Base-by-base conservation (phyloP, 2,329 filamentous ascomycete species). In the Exophiala phaeomuriformis region DNA sequence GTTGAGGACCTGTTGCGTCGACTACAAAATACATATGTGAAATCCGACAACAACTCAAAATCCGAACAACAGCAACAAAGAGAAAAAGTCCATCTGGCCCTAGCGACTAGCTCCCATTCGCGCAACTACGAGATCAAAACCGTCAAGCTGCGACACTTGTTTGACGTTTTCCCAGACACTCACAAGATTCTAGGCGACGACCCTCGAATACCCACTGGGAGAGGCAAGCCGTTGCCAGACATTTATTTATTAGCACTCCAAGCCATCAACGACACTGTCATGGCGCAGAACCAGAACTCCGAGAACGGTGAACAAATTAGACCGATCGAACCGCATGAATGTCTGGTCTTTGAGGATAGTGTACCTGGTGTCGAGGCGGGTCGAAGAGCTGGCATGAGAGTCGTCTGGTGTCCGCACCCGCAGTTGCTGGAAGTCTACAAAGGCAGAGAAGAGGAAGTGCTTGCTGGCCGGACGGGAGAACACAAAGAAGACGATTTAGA, bases 191-290 rank as follows among this genome's bases (percentile, higher is more conserved):
- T 95, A 0, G 93, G 93, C 7, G 93, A 98, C 66, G 91, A 98
- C 67, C 66, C 75, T 4, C 79, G 93, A 47, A 87, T 98, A 61
- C 74, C 79, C 0, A 71, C 77, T 2, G 91, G 91, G 0, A 76
- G 89, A n/a, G 93, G 93, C 8, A 98, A 98, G 72, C 93, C 93
- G 0, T 79, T 91, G 32, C 93, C 91, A 0, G 91, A 98, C 71
- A 98, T 98, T 62, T 97, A 95, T 70, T 73, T 94, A 5, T 76
- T 97, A 0, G 91, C 93, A 0, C 75, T 98, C 51, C 77, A 86
- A 69, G 87, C 84, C 2, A 85, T 98, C 68, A 98, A 98, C 70
- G 80, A 81, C 41, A 81, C 82, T 10, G 75, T 94, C 4, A 33
- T 29, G 8, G 39, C 42, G 5, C 58, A 75, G 0, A 71, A 77